Evolutionary conservation across 2,329 filamentous ascomycete genomes (phyloP).

Genomic region (Penicillium sumatraense): DNA sequence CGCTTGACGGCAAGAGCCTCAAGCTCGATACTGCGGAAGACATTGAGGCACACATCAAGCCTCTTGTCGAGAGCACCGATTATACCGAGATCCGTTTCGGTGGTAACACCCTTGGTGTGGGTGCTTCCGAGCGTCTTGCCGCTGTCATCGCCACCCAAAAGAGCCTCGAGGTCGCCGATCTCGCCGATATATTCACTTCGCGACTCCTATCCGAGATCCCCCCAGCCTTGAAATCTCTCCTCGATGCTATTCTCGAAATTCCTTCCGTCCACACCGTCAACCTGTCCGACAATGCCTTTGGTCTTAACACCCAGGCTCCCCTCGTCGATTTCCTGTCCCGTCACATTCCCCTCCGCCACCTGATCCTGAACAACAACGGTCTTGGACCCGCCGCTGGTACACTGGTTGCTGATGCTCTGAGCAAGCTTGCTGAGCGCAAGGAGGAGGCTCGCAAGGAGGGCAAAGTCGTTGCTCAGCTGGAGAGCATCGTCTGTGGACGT

Average conservation of each 20-base stretch:
- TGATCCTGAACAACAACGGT: constrained; percentile 98
- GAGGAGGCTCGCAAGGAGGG: constrained; percentile 65
- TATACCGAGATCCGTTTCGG: constrained; percentile 80
- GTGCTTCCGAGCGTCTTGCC: constrained; percentile 82
- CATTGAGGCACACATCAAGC: constrained; percentile 80
- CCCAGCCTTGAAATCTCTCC: constrained; percentile 79
- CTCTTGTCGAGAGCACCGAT: constrained; percentile 71
- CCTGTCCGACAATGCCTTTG: constrained; percentile 97
- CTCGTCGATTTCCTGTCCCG: constrained; percentile 88
- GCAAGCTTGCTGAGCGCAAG: constrained; percentile 82
- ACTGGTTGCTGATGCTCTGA: constrained; percentile 85
- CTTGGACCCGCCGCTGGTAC: constrained; percentile 90
- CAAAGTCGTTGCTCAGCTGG: constrained; percentile 77
- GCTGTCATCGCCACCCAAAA: constrained; percentile 84
- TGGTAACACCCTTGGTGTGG: constrained; percentile 91
- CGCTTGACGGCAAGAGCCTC: constrained; percentile 86
- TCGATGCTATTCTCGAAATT: constrained; percentile 84
- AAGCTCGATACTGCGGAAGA: constrained; percentile 91
- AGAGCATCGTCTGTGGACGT: constrained; percentile 96
- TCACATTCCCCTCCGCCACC: constrained; percentile 87
- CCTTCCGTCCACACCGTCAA: constrained; percentile 89
- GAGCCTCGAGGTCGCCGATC: constrained; percentile 78
- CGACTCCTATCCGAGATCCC: constrained; percentile 93
- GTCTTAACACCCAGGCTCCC: constrained; percentile 90
- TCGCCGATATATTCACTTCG: constrained; percentile 97